Conservation (phyloP, 805 yeast species). For the Vanderwaltozyma yarrowii region DNA sequence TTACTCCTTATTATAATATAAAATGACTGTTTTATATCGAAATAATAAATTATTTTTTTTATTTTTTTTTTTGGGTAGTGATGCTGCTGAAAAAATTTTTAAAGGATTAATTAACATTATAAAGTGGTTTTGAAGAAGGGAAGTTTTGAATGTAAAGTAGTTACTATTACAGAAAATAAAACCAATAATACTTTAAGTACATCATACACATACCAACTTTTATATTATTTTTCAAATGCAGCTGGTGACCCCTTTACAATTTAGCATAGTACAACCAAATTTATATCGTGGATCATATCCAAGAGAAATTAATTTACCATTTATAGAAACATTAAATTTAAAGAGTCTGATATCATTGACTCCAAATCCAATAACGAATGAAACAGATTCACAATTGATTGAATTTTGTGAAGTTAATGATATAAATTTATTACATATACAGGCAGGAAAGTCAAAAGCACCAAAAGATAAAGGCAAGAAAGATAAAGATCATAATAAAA, state of each 20-base stretch:
- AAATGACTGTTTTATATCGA: too few species aligned
- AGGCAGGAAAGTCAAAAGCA: constrained; percentile 34
- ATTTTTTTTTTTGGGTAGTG: too few species aligned
- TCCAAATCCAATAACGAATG: constrained; percentile 53
- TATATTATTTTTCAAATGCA: neutral
- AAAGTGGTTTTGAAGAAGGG: too few species aligned
- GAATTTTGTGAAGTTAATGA: constrained; percentile 42
- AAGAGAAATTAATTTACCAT: constrained; percentile 58
- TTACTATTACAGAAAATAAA: too few species aligned
- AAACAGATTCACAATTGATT: constrained; percentile 39
- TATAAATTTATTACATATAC: constrained; percentile 61
- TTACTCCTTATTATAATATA: too few species aligned
- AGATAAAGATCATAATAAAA: constrained; percentile 2
- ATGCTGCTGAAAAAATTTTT: too few species aligned
- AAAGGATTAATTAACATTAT: too few species aligned
- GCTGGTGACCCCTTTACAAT: constrained; percentile 67
- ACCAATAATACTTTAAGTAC: too few species aligned
- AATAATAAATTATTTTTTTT: too few species aligned
- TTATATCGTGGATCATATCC: constrained; percentile 86
- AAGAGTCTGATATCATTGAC: constrained; percentile 70
- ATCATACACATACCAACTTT: too few species aligned
- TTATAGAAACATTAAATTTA: constrained; percentile 52
- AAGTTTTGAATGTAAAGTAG: too few species aligned
- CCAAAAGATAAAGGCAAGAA: constrained; percentile 12
- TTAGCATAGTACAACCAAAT: constrained; percentile 56